Conservation (phyloP, 805 yeast species). For the Yamadazyma sp. region DNA sequence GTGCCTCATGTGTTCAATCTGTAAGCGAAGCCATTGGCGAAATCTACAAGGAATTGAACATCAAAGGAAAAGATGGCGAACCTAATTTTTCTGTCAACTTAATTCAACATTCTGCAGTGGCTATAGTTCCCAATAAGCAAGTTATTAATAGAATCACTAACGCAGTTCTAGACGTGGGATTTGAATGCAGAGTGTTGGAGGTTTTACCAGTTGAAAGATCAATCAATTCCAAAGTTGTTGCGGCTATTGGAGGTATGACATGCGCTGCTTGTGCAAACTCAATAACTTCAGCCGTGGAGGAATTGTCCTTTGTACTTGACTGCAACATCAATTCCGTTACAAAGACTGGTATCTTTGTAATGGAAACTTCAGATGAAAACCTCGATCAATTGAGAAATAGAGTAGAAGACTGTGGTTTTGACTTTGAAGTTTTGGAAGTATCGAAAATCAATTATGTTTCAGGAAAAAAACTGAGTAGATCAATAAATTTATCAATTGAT, state of each 20-base stretch:
- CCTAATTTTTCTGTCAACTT: constrained; percentile 48
- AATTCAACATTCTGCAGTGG: constrained; percentile 51
- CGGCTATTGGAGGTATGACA: constrained; percentile 70
- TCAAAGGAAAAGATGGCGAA: constrained; percentile 15
- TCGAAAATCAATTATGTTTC: constrained; percentile 46
- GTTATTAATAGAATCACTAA: constrained; percentile 30
- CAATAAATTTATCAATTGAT: constrained; percentile 51
- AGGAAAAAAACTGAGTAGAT: constrained; percentile 49
- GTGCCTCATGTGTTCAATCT: constrained; percentile 34
- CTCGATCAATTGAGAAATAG: constrained; percentile 44
- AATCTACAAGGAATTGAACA: constrained; percentile 11
- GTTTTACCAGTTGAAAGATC: constrained; percentile 55
- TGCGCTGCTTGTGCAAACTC: constrained; percentile 70
- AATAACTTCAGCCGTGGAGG: constrained; percentile 44
- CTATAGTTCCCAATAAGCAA: constrained; percentile 51
- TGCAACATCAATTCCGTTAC: constrained; percentile 56
- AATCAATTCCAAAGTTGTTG: constrained; percentile 49
- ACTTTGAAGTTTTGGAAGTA: constrained; percentile 45
- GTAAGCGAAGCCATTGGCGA: constrained; percentile 28
- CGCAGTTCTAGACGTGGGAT: constrained; percentile 30
- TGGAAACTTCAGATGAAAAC: constrained; percentile 41
- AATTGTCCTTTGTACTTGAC: constrained; percentile 51
- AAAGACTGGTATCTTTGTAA: constrained; percentile 60
- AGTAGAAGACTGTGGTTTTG: constrained; percentile 68
- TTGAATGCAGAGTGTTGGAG: constrained; percentile 52